A percentile compares a stretch with the other conserved stretches of the same genome.
Conservation (phyloP, 495 filamentous ascomycete species). For the Talaromyces proteolyticus region DNA sequence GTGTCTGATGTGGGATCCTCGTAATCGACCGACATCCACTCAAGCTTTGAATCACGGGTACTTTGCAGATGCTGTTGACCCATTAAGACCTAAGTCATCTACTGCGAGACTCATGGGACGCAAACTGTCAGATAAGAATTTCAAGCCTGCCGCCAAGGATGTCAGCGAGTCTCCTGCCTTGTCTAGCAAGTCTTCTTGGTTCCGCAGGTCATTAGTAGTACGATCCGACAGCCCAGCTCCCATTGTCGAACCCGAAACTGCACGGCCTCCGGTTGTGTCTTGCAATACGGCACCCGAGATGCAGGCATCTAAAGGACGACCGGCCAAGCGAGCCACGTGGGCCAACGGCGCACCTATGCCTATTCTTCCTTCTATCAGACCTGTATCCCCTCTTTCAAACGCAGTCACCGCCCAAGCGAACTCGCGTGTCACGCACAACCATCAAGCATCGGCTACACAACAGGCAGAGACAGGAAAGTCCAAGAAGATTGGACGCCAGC, state of each 20-base stretch:
- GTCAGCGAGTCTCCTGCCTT: slow-evolving; percentile 61
- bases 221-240: slow-evolving; percentile 54
- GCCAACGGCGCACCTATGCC: slow-evolving; percentile 92
- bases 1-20: slow-evolving; percentile 99
- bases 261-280: slow-evolving; percentile 43
- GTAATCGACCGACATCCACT: slow-evolving; percentile 84
- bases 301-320: slow-evolving; percentile 49
- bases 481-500: slow-evolving; percentile 93
- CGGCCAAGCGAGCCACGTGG: slow-evolving; percentile 82
- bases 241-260: slow-evolving; percentile 24
- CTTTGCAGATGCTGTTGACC: slow-evolving; percentile 93
- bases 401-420: slow-evolving; percentile 86
- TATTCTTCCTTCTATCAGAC: slow-evolving; percentile 92
- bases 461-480: slow-evolving; percentile 50
- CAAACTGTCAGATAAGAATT: slow-evolving; percentile 77
- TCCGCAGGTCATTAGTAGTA: slow-evolving; percentile 84
- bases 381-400: slow-evolving; percentile 89
- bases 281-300: slow-evolving; percentile 46
- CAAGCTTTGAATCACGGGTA: slow-evolving; percentile 93
- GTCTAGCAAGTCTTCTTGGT: slow-evolving; percentile 87
- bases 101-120: slow-evolving; percentile 76
- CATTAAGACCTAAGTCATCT: slow-evolving; percentile 84
- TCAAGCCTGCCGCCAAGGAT: slow-evolving; percentile 55
- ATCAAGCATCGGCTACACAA: slow-evolving; percentile 21
- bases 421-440: slow-evolving; percentile 24